Evolutionary conservation across 306 rosid species (phyloP), one percentile per base, ranked within the genome.

Genomic region (Delonix regia): DNA sequence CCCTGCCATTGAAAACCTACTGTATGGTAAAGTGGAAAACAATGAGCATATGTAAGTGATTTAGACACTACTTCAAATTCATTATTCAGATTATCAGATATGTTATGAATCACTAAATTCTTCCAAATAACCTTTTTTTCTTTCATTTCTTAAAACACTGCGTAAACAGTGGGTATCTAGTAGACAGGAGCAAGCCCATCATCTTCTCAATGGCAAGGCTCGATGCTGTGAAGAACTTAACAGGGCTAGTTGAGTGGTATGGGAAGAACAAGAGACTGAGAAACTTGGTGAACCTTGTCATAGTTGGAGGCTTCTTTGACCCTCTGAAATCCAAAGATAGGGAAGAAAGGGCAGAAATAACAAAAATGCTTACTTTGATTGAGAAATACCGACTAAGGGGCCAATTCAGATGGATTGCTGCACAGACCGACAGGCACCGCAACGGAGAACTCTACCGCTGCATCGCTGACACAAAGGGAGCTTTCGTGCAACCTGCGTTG

Each of bases 241-340:
- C 89, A 0, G 98, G 97, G 16, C 69, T 94, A 73, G 89, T 85
- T 1, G 98, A 92, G 36, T 92, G 98, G 98, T 94, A 89, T 48
- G 97, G 94, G 15, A 86, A 86, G 81, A 92, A 90, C 86, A 86
- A 80, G 78, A 90, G 85, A 81, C 83, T 94, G 65, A 85, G 93
- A 84, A 84, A 36, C 63, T 77, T 92, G 81, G 98, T 85, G 73
- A 94, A 94, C 76, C 98, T 94, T 81, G 98, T 92, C 62, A 82
- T 94, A 67, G 98, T 94, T 59, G 98, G 98, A 74, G 98, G 97
- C 12, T 94, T 94, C 88, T 87, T 94, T 79, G 97, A 94, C 78
- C 93, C 98, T 53, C 75, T 89, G 30, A 92, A 89, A 76, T 94
- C 97, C 18, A 92, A 92, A 36, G 98, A 92, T 12, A 86, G 94